Evolutionary conservation across 2,329 filamentous ascomycete species (phyloP), one percentile per base, ranked within the genome.

Genomic region (Onygenales sp.): DNA sequence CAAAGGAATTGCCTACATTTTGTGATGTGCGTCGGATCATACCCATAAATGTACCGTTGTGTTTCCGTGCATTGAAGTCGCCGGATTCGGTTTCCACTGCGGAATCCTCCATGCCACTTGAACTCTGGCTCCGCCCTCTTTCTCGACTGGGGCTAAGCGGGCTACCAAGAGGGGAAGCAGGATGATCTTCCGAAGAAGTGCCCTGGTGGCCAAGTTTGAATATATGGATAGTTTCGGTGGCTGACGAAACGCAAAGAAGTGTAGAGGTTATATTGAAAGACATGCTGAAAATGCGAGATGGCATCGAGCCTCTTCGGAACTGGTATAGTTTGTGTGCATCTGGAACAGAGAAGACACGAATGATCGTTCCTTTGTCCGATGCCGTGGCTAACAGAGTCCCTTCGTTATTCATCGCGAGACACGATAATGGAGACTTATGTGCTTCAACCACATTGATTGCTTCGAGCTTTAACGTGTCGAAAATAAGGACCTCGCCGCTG

Each of bases 201-300:
- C 64, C 51, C 71, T 75, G 51, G 5, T 68, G 67, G 31, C 75
- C 76, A 17, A 98, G 78, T 52, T 91, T 89, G 75, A 98, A 98
- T 50, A 98, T 90, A 68, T 98, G 93, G 8, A 98, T 86, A 0
- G 93, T 98, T 64, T 98, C 93, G 0, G 91, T 95, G 1, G 90
- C 91, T 2, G 92, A 97, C 5, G 93, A 97, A 42, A 98, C 91
- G 64, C 91, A 96, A 38, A 98, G 81, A 9, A 98, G 77, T 1
- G 91, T 95, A 2, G 91, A 95, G 55, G 87, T 90, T 49, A 90
- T 84, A 69, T 98, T 98, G 74, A 98, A 98, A 1, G 91, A 95
- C 90, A 98, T 96, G 80, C 90, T 95, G 73, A 91, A 96, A 61
- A 98, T 98, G 42, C 89, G 86, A 1, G 91, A 91, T 0, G 93